phyloP scores from a whole-genome alignment of 1,284 basidiomycete species.

The Salmacisia buchloeana region DNA sequence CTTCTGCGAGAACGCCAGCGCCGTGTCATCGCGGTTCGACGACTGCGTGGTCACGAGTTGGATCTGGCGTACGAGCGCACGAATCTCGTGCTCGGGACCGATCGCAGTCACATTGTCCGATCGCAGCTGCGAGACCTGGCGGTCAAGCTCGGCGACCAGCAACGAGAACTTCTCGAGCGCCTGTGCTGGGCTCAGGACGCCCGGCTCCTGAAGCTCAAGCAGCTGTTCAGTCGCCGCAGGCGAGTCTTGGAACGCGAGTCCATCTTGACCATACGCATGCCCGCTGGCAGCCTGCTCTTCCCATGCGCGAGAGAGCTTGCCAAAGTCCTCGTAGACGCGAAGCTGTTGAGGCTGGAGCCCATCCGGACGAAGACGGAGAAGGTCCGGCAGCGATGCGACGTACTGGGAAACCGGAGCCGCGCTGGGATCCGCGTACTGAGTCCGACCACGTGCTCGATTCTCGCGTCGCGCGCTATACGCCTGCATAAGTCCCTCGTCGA shows the following conservation, averaged over 20 bases:
- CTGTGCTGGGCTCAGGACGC: constrained; percentile 26
- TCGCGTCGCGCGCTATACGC: constrained; percentile 74
- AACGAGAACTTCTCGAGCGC: constrained; percentile 50
- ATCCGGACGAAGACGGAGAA: constrained; percentile 73
- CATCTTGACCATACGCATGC: constrained; percentile 2
- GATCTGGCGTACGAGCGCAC: constrained; percentile 74
- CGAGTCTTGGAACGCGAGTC: neutral
- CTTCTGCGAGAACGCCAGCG: constrained; percentile 87
- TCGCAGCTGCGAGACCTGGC: constrained; percentile 52
- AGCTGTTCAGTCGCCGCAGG: constrained; percentile 1
- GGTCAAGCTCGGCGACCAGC: constrained; percentile 40
- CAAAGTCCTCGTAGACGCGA: constrained; percentile 90
- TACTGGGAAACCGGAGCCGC: constrained; percentile 60
- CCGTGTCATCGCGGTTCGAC: constrained; percentile 73
- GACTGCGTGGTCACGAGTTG: constrained; percentile 72
- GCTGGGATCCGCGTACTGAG: constrained; percentile 43
- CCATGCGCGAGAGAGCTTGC: constrained; percentile 33
- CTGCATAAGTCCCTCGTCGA: constrained; percentile 78
- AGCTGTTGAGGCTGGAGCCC: constrained; percentile 78
- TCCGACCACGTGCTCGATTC: constrained; percentile 68
- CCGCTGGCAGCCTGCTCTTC: neutral
- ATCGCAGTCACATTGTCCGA: constrained; percentile 54
- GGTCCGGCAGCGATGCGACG: constrained; percentile 75
- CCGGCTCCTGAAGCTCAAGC: constrained; percentile 9
- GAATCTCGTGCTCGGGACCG: constrained; percentile 64